These are phyloP conservation scores for Carex myosuroides DNA, from an alignment of 176 grass and related monocot species.

Conservation along the genomic window DNA sequence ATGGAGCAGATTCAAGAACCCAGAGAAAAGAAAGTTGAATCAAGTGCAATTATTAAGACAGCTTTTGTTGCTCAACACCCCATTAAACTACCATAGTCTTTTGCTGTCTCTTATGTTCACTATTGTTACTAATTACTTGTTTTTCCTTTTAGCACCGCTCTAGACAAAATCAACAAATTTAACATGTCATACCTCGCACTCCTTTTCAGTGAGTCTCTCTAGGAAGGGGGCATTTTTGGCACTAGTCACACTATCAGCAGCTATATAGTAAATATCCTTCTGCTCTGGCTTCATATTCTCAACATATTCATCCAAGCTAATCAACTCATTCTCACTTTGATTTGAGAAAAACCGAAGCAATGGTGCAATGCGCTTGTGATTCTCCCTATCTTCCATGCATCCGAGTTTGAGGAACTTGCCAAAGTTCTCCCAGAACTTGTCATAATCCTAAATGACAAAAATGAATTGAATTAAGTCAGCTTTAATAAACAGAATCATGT, in stretches of 20 bases:
- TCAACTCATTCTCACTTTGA: constrained; percentile 75
- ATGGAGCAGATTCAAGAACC: not conserved
- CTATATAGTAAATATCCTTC: constrained; percentile 85
- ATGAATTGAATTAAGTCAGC: constrained; percentile 5
- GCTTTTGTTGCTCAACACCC: not conserved
- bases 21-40: not conserved
- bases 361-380: constrained; percentile 93
- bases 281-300: constrained; percentile 98
- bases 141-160: not conserved
- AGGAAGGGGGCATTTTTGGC: constrained; percentile 92
- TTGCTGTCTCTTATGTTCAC: not conserved
- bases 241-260: constrained; percentile 77
- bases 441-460: constrained; percentile 58
- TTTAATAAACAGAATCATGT: not conserved
- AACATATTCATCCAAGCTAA: constrained; percentile 97
- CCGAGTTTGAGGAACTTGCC: constrained; percentile 89
- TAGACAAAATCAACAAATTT: not conserved
- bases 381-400: constrained; percentile 80
- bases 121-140: not conserved
- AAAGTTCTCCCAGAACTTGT: constrained; percentile 95
- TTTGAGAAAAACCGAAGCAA: constrained; percentile 95
- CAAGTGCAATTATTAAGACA: not conserved
- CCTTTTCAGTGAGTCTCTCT: constrained; percentile 76
- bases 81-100: not conserved
- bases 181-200: constrained; percentile 57